Percentiles rank a stretch among this genome's conserved stretches.
These are phyloP conservation scores for Ceratocystis smalleyi DNA, from an alignment of 2,329 filamentous ascomycete species.

Conservation along the genomic window DNA sequence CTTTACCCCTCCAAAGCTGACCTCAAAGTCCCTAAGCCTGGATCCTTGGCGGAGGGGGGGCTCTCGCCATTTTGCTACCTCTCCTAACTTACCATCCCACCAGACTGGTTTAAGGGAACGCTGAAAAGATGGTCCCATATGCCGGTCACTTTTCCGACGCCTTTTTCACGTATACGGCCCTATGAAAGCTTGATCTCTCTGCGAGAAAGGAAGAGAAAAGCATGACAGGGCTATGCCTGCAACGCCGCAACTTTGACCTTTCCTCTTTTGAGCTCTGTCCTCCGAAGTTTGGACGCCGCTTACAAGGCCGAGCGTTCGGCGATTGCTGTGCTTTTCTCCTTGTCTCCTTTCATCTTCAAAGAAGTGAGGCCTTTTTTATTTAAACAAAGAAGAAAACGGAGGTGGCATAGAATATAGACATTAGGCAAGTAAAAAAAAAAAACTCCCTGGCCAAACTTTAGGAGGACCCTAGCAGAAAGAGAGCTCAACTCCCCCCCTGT, in stretches of 20 bases:
- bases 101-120: conserved; percentile 1
- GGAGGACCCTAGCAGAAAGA: neutral
- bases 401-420: neutral
- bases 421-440: neutral
- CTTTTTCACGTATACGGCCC: neutral
- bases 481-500: neutral
- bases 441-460: neutral
- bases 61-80: neutral
- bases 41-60: neutral
- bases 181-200: too few relatives aligned
- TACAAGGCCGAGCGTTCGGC: conserved; percentile 3
- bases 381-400: neutral
- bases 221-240: neutral
- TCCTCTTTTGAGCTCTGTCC: neutral
- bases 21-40: conserved; percentile 1
- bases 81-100: neutral
- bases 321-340: neutral
- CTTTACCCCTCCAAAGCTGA: neutral
- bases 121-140: neutral
- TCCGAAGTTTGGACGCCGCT: neutral
- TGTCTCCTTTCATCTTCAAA: neutral
- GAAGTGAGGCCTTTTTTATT: neutral
- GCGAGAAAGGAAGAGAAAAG: neutral
- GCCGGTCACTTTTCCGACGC: neutral
- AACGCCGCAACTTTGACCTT: neutral